These are phyloP conservation scores for Saturnispora ahearnii DNA, from an alignment of 805 yeast species.

Conservation along the genomic window DNA sequence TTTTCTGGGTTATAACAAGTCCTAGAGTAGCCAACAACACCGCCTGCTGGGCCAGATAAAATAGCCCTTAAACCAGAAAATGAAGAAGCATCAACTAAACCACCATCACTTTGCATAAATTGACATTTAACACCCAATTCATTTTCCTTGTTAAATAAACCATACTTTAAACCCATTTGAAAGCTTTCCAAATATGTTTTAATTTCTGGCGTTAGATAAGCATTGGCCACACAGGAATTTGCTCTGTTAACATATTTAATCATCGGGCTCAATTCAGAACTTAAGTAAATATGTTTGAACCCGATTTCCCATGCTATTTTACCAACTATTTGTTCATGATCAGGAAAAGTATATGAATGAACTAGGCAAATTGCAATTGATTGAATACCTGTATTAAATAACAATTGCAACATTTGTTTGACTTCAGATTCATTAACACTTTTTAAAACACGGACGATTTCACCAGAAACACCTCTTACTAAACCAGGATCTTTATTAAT, in stretches of 20 bases:
- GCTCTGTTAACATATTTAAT: conserved; percentile 69
- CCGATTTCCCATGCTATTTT: conserved; percentile 56
- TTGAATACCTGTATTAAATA: conserved; percentile 50
- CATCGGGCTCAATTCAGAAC: conserved; percentile 68
- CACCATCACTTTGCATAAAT: conserved; percentile 97
- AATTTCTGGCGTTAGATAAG: conserved; percentile 75
- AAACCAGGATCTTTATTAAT: conserved; percentile 20
- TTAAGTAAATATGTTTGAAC: conserved; percentile 58
- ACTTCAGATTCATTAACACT: conserved; percentile 40
- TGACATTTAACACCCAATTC: conserved; percentile 46
- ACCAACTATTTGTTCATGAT: conserved; percentile 56
- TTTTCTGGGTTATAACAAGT: conserved; percentile 61
- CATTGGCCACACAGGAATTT: conserved; percentile 72
- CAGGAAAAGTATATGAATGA: conserved; percentile 66
- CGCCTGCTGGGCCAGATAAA: conserved; percentile 96
- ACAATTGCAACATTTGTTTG: conserved; percentile 30
- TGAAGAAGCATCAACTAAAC: conserved; percentile 71
- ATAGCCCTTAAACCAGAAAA: conserved; percentile 87
- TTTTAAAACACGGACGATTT: conserved; percentile 48
- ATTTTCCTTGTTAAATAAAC: conserved; percentile 28
- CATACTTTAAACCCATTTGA: conserved; percentile 50
- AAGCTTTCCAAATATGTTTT: conserved; percentile 54
- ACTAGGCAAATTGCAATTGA: conserved; percentile 65
- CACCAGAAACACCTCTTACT: conserved; percentile 58
- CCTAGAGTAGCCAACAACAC: conserved; percentile 86